Conservation (phyloP, 345 rosid genomes). For the Pistacia vera region DNA sequence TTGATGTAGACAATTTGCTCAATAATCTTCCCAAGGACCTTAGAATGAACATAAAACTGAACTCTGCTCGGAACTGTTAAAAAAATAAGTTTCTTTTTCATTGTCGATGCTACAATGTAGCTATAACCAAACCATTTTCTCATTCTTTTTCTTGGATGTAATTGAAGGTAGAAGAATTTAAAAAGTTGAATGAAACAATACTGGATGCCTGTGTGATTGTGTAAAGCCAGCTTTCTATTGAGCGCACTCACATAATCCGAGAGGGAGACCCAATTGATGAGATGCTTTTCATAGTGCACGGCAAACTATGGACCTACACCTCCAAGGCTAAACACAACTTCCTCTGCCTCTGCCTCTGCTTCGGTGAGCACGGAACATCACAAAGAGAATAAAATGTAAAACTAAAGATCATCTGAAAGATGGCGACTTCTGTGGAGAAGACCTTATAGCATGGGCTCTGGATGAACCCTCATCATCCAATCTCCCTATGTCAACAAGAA, state of each 20-base stretch:
- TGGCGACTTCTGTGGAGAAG: slow-evolving; percentile 85
- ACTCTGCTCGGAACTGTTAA: not conserved
- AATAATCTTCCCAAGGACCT: not conserved
- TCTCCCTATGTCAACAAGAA: slow-evolving; percentile 81
- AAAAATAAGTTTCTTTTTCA: no score
- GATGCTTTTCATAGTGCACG: slow-evolving; percentile 1
- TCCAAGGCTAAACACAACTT: not conserved
- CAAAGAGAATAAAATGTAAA: no score
- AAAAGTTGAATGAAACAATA: no score
- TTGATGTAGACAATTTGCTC: not conserved
- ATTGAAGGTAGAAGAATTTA: no score
- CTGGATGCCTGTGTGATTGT: no score
- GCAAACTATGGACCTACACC: not conserved
- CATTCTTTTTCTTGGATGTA: no score
- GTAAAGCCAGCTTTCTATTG: no score
- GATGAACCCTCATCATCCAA: slow-evolving; percentile 68
- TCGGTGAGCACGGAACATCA: not conserved
- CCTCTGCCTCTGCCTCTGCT: not conserved
- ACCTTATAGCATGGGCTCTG: slow-evolving; percentile 79
- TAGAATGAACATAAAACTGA: not conserved
- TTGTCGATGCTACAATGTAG: no score
- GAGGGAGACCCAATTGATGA: not conserved
- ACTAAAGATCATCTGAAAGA: slow-evolving; percentile 16
- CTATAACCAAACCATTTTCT: no score
- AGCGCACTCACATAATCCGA: not conserved